phyloP scores from a whole-genome alignment of 2,329 filamentous ascomycete species.

The Didymella segeticola region DNA sequence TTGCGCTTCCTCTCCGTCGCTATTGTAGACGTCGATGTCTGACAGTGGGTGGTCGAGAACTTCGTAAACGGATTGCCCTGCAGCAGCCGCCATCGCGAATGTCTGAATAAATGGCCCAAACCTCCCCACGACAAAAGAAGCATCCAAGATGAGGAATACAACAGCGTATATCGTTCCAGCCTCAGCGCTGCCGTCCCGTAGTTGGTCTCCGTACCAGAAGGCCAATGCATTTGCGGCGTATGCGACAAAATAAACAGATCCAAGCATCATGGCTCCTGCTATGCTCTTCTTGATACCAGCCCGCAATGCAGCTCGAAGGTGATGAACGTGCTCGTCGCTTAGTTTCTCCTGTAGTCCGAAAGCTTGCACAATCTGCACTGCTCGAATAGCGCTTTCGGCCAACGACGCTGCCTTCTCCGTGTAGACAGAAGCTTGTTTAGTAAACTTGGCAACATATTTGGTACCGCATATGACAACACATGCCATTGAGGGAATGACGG shows the following conservation, averaged over 20 bases:
- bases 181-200: slow-evolving; percentile 37
- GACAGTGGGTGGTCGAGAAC: slow-evolving; percentile 52
- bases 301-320: slow-evolving; percentile 44
- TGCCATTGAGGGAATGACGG: slow-evolving; percentile 58
- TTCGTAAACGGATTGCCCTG: slow-evolving; percentile 54
- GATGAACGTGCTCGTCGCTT: slow-evolving; percentile 46
- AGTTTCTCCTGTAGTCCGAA: slow-evolving; percentile 54
- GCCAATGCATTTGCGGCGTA: slow-evolving; percentile 56
- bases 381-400: slow-evolving; percentile 54
- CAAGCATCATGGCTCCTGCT: slow-evolving; percentile 51
- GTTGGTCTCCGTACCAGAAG: slow-evolving; percentile 52
- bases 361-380: slow-evolving; percentile 57
- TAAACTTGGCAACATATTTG: slow-evolving; percentile 49
- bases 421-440: slow-evolving; percentile 47
- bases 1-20: slow-evolving; percentile 30
- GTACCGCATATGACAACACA: slow-evolving; percentile 53
- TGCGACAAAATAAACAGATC: slow-evolving; percentile 53
- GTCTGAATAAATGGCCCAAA: slow-evolving; percentile 68
- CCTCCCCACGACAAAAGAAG: slow-evolving; percentile 67
- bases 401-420: slow-evolving; percentile 54
- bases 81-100: slow-evolving; percentile 61
- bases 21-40: slow-evolving; percentile 49
- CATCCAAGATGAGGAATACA: slow-evolving; percentile 69
- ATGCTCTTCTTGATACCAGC: slow-evolving; percentile 52
- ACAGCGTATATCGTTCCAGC: slow-evolving; percentile 67